These are phyloP conservation scores for Bryoerythrophyllum caledonicum DNA, from an alignment of 225 moss, liverwort and hornwort genomes.

Conservation along the genomic window DNA sequence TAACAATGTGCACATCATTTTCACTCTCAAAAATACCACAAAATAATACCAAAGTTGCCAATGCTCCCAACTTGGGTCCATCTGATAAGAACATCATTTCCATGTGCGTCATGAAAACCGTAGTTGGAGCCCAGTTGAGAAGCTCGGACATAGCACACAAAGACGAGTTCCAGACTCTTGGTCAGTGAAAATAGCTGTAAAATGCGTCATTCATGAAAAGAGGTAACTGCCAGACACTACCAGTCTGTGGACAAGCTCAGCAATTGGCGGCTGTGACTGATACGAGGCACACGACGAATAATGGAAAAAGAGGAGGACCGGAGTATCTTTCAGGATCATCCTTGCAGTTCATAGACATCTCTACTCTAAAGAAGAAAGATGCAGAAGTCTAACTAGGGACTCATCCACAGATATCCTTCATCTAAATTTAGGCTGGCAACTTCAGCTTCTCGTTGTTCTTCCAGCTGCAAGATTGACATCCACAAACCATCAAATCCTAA, in stretches of 20 bases:
- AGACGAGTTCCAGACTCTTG: background rate
- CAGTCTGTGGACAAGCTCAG: slow-evolving; percentile 29
- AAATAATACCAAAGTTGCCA: no score
- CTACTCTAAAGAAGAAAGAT: background rate
- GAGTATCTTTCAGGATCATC: background rate
- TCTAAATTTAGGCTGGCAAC: slow-evolving; percentile 45
- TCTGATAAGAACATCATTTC: no score
- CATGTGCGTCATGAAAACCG: no score
- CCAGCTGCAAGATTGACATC: slow-evolving; percentile 44
- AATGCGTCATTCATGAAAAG: slow-evolving; percentile 1
- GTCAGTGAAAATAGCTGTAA: background rate
- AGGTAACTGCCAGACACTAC: slow-evolving; percentile 14
- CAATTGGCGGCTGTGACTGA: slow-evolving; percentile 39
- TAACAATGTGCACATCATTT: no score
- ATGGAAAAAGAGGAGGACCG: background rate
- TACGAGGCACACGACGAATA: slow-evolving; percentile 17
- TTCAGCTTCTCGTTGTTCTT: slow-evolving; percentile 67
- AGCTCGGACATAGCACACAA: background rate
- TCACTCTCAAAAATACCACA: no score
- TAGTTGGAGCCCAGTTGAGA: background rate
- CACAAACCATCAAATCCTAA: background rate
- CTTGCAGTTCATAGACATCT: slow-evolving; percentile 11
- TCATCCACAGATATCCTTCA: slow-evolving; percentile 3
- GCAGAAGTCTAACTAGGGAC: slow-evolving; percentile 2
- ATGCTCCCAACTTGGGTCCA: no score